These are phyloP conservation scores for Detonula confervacea DNA, from an alignment of 352 stramenopile species.

Conservation along the genomic window DNA sequence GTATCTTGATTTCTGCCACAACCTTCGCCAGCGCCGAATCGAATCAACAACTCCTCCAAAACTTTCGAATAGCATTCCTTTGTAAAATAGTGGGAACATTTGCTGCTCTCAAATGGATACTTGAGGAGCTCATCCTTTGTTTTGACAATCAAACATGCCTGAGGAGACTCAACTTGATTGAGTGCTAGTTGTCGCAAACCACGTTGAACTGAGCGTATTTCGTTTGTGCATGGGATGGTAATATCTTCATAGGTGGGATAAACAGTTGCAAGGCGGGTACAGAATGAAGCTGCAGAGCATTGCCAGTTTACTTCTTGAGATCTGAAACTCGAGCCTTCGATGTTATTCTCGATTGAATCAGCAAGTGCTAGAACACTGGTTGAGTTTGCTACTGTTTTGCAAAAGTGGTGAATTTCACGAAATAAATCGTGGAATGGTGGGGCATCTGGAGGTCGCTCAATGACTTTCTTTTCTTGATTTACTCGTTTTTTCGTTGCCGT, in stretches of 20 bases:
- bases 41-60: constrained; percentile 51
- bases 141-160: constrained; percentile 42
- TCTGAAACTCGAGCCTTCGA: constrained; percentile 28
- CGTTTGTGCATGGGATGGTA: constrained; percentile 69
- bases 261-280: constrained; percentile 53
- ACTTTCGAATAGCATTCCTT: constrained; percentile 32
- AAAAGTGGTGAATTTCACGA: constrained; percentile 86
- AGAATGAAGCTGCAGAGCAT: constrained; percentile 73
- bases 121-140: constrained; percentile 53
- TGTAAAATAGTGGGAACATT: constrained; percentile 20
- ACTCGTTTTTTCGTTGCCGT: constrained; percentile 48
- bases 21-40: constrained; percentile 40
- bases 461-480: constrained; percentile 80
- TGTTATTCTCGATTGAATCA: constrained; percentile 50
- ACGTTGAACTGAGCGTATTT: constrained; percentile 72
- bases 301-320: constrained; percentile 76
- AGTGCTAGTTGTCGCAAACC: constrained; percentile 58
- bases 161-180: constrained; percentile 33
- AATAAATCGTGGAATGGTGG: constrained; percentile 86
- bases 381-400: constrained; percentile 64
- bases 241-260: constrained; percentile 85
- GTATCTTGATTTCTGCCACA: constrained; percentile 39
- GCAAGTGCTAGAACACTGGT: constrained; percentile 61
- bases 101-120: constrained; percentile 49
- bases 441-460: constrained; percentile 86